Percentiles rank a stretch among this genome's conserved stretches.
phyloP scores from a whole-genome alignment of 1,284 basidiomycete genomes.

The Inonotus hispidus region DNA sequence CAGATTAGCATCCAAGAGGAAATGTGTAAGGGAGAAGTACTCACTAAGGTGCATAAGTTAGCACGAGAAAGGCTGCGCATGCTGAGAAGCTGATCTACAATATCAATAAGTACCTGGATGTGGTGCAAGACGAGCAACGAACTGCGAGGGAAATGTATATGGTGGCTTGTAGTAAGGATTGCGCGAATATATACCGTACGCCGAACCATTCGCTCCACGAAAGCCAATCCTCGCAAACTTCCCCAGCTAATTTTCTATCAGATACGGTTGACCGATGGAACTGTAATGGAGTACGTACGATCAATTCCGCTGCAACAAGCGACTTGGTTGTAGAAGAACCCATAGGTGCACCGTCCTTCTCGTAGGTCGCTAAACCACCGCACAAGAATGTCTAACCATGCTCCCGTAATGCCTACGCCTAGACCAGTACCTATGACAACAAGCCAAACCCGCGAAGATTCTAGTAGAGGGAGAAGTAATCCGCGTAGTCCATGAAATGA shows the following conservation, averaged over 20 bases:
- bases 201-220: slow-evolving; percentile 60
- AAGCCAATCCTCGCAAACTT: slow-evolving; percentile 66
- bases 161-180: slow-evolving; percentile 56
- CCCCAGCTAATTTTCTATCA: slow-evolving; percentile 44
- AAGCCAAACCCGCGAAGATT: slow-evolving; percentile 61
- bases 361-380: slow-evolving; percentile 71
- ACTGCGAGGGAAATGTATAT: slow-evolving; percentile 62
- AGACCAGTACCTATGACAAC: slow-evolving; percentile 61
- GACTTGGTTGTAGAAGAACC: slow-evolving; percentile 70
- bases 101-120: neutral
- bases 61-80: slow-evolving; percentile 60
- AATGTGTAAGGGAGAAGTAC: slow-evolving; percentile 22
- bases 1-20: neutral
- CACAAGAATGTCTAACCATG: slow-evolving; percentile 69
- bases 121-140: slow-evolving; percentile 24
- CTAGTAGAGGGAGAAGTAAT: slow-evolving; percentile 46
- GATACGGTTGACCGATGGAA: neutral
- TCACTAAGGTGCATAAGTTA: slow-evolving; percentile 66
- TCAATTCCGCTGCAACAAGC: slow-evolving; percentile 71
- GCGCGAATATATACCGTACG: slow-evolving; percentile 48
- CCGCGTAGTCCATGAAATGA: slow-evolving; percentile 51
- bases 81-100: slow-evolving; percentile 54
- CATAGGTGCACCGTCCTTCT: slow-evolving; percentile 63
- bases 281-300: slow-evolving; percentile 42
- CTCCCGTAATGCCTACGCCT: slow-evolving; percentile 65